Base-by-base conservation (phyloP, 768 basidiomycete species). In the Kwoniella shandongensis region DNA sequence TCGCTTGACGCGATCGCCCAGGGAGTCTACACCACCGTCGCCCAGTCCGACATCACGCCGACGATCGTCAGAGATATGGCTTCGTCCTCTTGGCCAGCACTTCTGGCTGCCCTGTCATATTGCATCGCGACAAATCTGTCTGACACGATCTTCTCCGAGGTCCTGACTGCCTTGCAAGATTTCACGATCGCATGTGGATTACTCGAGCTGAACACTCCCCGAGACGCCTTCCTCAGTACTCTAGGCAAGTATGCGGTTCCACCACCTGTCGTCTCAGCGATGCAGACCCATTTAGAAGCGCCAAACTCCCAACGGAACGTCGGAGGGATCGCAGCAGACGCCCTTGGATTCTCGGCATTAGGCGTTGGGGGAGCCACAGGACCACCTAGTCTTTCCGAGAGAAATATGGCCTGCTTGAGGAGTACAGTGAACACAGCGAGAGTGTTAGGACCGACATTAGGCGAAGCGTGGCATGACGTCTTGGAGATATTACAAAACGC, bases 231-330 rank as follows among this genome's bases (percentile, higher is more conserved):
- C 78, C 84, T 97, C 70, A 88, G 85, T 20, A 87, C 84, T 45
- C 82, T 99, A 15, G 84, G 89, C n/a, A 91, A 92, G 72, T 86
- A 89, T 57, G 88, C 92, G 0, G 88, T 97, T n/a, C 94, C 94
- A 0, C 83, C 89, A 0, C 82, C 87, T 2, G 88, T 97, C 11
- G 89, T 99, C 0, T 88, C 89, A 1, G 86, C 87, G 63, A 76
- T 96, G 54, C 89, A 93, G 54, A 78, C 84, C 1, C 74, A 72
- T 44, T 22, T 61, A 25, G 75, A 76, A n/a, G 58, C 54, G n/a
- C 67, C 70, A 1, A 45, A 65, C 8, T 54, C 57, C 3, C 52
- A 63, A 22, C 55, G 63, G 1, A 61, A 55, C 20, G 49, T 53
- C 47, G 29, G 65, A 48, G 44, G 63, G 20, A 50, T 74, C 20